phyloP scores from a whole-genome alignment of 2,329 filamentous ascomycete species.

The Fusarium newnesense region DNA sequence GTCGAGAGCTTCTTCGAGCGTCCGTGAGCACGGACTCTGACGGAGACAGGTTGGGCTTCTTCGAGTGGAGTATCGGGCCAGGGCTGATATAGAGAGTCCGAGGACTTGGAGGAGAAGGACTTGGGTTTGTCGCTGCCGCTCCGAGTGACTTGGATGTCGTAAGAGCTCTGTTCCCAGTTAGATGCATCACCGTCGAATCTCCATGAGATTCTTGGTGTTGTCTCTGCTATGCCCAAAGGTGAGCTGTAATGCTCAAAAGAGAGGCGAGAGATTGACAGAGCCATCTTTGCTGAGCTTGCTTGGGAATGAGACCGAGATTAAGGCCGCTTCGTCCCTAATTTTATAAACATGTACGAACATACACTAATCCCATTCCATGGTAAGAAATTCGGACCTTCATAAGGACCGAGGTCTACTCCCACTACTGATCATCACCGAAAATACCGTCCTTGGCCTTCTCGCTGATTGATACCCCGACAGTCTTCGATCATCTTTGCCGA shows the following conservation, averaged over 20 bases:
- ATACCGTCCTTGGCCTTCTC: neutral
- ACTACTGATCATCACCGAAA: neutral
- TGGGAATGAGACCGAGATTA: rapidly evolving
- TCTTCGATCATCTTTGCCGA: neutral
- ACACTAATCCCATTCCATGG: neutral
- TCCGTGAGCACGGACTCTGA: conserved; percentile 51
- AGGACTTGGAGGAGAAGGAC: conserved; percentile 46
- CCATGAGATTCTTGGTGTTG: conserved; percentile 59
- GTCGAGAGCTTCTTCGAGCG: conserved; percentile 23
- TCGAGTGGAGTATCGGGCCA: conserved; percentile 54
- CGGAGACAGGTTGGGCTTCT: conserved; percentile 46
- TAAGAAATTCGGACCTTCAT: neutral
- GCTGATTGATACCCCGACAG: neutral
- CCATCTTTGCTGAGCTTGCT: conserved; percentile 40
- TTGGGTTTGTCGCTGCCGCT: neutral
- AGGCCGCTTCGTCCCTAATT: rapidly evolving
- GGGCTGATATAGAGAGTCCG: conserved; percentile 53
- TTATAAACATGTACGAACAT: rapidly evolving
- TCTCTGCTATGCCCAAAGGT: conserved; percentile 57
- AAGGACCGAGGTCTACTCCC: neutral
- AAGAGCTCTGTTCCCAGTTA: conserved; percentile 56
- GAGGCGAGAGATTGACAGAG: conserved; percentile 52
- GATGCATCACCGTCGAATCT: conserved; percentile 51
- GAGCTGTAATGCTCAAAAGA: conserved; percentile 55
- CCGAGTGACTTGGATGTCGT: conserved; percentile 55